Percentiles rank a stretch among this genome's conserved stretches.
Conservation (phyloP, 2,329 filamentous ascomycete species). For the Dactylonectria macrodidyma region DNA sequence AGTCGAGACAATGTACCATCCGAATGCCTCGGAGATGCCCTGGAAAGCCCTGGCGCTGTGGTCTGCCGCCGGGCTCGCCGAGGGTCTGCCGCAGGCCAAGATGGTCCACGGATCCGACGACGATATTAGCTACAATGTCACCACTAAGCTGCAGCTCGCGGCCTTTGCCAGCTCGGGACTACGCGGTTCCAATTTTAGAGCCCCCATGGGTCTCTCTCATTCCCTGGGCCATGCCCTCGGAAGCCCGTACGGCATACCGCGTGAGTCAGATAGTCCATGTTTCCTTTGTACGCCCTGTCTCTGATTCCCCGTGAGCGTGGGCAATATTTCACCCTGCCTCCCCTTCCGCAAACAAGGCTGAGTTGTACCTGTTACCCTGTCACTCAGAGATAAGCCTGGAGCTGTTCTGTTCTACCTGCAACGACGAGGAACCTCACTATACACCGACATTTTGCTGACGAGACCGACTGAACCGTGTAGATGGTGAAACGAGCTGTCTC, state of each 20-base stretch:
- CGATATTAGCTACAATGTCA: slow-evolving; percentile 22
- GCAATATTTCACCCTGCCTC: not conserved
- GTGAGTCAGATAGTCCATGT: slow-evolving; percentile 28
- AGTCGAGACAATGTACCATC: slow-evolving; percentile 44
- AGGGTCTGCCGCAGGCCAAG: slow-evolving; percentile 26
- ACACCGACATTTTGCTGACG: slow-evolving; percentile 32
- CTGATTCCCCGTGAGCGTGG: not conserved
- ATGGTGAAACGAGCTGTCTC: slow-evolving; percentile 43
- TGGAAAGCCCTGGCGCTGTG: slow-evolving; percentile 41
- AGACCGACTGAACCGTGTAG: slow-evolving; percentile 8
- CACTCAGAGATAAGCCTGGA: slow-evolving; percentile 22
- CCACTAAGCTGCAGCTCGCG: slow-evolving; percentile 39
- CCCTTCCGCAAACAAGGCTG: slow-evolving; percentile 32
- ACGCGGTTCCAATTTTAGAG: slow-evolving; percentile 38
- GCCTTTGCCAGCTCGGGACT: slow-evolving; percentile 43
- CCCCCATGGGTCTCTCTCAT: slow-evolving; percentile 30
- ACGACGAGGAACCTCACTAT: slow-evolving; percentile 28
- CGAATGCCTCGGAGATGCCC: slow-evolving; percentile 38
- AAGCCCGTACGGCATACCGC: slow-evolving; percentile 38
- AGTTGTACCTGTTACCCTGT: slow-evolving; percentile 27
- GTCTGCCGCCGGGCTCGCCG: slow-evolving; percentile 25
- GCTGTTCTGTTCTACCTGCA: not conserved
- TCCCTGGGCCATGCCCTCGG: slow-evolving; percentile 37
- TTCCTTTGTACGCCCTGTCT: slow-evolving; percentile 7
- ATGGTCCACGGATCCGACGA: slow-evolving; percentile 28